Evolutionary conservation across 129 eudicot genomes (phyloP), one percentile per base, ranked within the genome.

Genomic region (Escallonia rubra): DNA sequence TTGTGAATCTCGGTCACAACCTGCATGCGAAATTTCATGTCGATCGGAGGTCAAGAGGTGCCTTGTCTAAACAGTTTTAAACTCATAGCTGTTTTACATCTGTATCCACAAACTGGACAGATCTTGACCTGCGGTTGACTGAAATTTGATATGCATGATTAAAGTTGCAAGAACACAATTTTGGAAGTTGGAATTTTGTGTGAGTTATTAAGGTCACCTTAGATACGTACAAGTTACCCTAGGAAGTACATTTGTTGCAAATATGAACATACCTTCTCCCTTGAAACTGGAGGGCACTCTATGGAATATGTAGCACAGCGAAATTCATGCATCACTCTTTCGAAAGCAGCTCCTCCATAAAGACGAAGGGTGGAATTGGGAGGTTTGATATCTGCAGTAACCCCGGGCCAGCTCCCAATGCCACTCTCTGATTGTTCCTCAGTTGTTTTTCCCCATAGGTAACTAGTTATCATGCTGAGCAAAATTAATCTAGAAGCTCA

Each of bases 331-430:
- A 89, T 85, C 44, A 86, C 96, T 70, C 98, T 84, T 65, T 89
- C 98, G 75, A 93, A 93, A 61, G 98, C 96, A 76, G 98, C 98
- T 51, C 98, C 98, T 11, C 98, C 98, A 61, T 93, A 93, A 13
- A 93, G 90, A 16, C 95, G 86, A 51, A 93, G 90, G 72, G 83
- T 76, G n/a, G 92, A 85, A 71, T 93, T 93, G 10, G 96, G 92
- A 68, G 98, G 98, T 76, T 84, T 89, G 64, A 77, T 75, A 74
- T 74, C 86, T 10, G 73, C 75, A 42, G 76, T 74, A 61, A 93
- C 92, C 72, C 98, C 96, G 45, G 98, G 96, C 98, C 98, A 92
- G 71, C 82, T 76, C 51, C 87, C 89, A 74, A 86, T 78, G 40
- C 95, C 96, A 76, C 96, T 89, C 74, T 92, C 95, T 59, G 78